Percentiles rank a stretch among this genome's conserved stretches.
Evolutionary conservation across 768 basidiomycete species (phyloP).

Genomic region (Porphyrellus cyaneotinctus): DNA sequence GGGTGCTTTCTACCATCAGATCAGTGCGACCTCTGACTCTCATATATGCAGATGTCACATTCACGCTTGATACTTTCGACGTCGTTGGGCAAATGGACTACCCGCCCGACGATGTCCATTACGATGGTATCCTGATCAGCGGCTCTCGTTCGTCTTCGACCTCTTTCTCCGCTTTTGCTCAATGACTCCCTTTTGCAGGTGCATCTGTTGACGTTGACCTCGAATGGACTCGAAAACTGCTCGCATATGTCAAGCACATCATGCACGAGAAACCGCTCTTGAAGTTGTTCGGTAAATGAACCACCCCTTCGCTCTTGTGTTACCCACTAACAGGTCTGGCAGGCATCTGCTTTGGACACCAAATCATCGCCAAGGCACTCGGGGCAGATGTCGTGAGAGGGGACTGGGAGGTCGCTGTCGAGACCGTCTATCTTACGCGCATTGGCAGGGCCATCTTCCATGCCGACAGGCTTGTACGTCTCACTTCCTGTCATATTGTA

Average conservation of each 20-base stretch:
- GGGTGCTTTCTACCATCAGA: neutral
- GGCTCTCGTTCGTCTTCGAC: constrained; percentile 65
- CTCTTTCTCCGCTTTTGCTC: too few species aligned
- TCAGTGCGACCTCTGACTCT: neutral
- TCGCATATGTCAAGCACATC: constrained; percentile 52
- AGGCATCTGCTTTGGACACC: constrained; percentile 89
- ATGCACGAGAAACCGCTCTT: constrained; percentile 53
- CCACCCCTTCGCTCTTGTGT: too few species aligned
- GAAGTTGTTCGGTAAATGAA: constrained; percentile 61
- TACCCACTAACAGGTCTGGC: too few species aligned
- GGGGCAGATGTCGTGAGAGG: constrained; percentile 51
- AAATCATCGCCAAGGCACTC: constrained; percentile 72
- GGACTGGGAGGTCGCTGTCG: neutral
- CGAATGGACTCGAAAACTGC: constrained; percentile 33
- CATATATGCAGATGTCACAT: constrained; percentile 23
- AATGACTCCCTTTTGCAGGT: constrained; percentile 38
- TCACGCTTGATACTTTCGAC: constrained; percentile 65
- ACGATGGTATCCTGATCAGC: constrained; percentile 71
- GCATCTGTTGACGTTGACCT: constrained; percentile 68
- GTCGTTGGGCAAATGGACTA: constrained; percentile 62
- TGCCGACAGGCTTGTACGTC: too few species aligned
- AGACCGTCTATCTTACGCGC: neutral
- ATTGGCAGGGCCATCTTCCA: too few species aligned
- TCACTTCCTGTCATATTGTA: too few species aligned
- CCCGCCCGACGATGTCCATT: constrained; percentile 49